These are phyloP conservation scores for Boletus reticuloceps DNA, from an alignment of 768 basidiomycete species.

Conservation along the genomic window DNA sequence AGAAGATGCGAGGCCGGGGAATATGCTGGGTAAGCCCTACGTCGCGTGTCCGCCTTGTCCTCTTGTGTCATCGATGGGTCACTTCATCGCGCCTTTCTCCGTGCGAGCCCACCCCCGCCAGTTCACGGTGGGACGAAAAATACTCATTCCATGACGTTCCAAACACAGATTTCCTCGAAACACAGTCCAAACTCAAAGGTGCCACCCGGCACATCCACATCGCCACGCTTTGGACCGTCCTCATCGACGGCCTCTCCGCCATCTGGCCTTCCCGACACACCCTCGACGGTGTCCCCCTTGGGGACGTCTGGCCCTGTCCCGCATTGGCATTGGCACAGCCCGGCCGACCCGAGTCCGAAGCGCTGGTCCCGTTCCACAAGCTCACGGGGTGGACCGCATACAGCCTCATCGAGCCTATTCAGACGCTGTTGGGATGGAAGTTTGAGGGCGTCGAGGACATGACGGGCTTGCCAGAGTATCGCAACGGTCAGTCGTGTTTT, in stretches of 20 bases:
- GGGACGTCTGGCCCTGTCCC: conserved; percentile 92
- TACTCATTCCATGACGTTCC: not conserved
- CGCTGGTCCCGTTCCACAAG: conserved; percentile 94
- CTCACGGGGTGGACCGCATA: conserved; percentile 94
- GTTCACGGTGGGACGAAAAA: not conserved
- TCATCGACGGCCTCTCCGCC: conserved; percentile 78
- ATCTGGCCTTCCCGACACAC: conserved; percentile 85
- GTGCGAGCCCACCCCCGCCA: no score
- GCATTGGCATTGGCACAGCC: conserved; percentile 40
- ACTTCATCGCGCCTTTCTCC: not conserved
- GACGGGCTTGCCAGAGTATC: conserved; percentile 94
- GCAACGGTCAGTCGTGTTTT: conserved; percentile 56
- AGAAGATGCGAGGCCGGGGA: conserved; percentile 69
- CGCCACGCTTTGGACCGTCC: conserved; percentile 73
- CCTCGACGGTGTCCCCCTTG: conserved; percentile 69
- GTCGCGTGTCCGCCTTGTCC: no score
- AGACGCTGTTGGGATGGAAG: conserved; percentile 73
- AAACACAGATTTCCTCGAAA: conserved; percentile 64
- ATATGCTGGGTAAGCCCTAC: conserved; percentile 60
- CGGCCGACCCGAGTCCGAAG: conserved; percentile 47
- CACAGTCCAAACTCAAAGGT: conserved; percentile 45
- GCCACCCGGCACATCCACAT: conserved; percentile 57
- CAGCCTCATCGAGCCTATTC: conserved; percentile 80
- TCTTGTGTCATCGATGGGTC: not conserved
- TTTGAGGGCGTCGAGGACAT: conserved; percentile 81